These are phyloP conservation scores for Komagataella populi DNA, from an alignment of 805 yeast genomes.

Conservation along the genomic window DNA sequence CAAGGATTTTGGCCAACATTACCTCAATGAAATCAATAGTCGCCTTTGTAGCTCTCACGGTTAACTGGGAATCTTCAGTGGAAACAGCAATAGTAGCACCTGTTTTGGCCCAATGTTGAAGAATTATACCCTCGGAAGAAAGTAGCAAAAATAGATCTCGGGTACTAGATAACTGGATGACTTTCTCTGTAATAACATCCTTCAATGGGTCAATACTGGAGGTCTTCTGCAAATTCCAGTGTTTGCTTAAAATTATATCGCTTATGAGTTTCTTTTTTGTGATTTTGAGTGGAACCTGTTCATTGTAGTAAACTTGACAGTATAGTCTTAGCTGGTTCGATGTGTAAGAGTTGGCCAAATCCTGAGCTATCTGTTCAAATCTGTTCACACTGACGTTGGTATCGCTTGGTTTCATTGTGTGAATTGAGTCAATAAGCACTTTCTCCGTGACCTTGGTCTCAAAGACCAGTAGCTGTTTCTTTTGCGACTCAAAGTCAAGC, in stretches of 20 bases:
- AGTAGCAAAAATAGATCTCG: slow-evolving; percentile 18
- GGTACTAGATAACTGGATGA: slow-evolving; percentile 13
- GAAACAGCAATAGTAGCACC: slow-evolving; percentile 20
- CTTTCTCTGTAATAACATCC: slow-evolving; percentile 9
- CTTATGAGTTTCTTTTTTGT: slow-evolving; percentile 10
- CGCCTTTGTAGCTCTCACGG: slow-evolving; percentile 14
- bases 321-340: slow-evolving; percentile 12
- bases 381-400: slow-evolving; percentile 8
- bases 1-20: slow-evolving; percentile 18
- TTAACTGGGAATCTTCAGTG: slow-evolving; percentile 12
- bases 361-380: slow-evolving; percentile 9
- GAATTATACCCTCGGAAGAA: slow-evolving; percentile 16
- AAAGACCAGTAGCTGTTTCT: slow-evolving; percentile 16
- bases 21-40: slow-evolving; percentile 18
- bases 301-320: slow-evolving; percentile 4
- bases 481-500: slow-evolving; percentile 15
- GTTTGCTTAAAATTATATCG: slow-evolving; percentile 8
- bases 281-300: background rate
- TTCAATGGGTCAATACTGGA: slow-evolving; percentile 5
- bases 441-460: slow-evolving; percentile 10
- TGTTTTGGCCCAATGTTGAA: slow-evolving; percentile 19
- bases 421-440: slow-evolving; percentile 13
- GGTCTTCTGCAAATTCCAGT: slow-evolving; percentile 11
- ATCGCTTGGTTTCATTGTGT: slow-evolving; percentile 13
- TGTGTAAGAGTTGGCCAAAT: slow-evolving; percentile 10